Evolutionary conservation across 371 early-diverging fungal genomes (phyloP).

Genomic region (Catenaria anguillulae): DNA sequence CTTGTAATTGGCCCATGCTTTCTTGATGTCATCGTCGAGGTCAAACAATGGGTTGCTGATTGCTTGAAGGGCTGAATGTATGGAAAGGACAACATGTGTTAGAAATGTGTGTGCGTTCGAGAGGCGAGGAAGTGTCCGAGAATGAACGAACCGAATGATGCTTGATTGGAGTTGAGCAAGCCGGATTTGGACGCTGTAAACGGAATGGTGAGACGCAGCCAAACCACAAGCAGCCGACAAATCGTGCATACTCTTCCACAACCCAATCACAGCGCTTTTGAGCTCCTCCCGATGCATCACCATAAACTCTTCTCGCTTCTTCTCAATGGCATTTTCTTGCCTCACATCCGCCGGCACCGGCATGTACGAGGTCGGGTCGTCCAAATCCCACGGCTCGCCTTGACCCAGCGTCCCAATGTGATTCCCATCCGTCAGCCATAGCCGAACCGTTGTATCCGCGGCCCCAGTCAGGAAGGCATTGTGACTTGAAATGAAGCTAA

Average conservation of each 20-base stretch:
- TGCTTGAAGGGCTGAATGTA: not conserved
- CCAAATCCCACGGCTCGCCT: slow-evolving; percentile 28
- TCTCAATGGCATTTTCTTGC: slow-evolving; percentile 22
- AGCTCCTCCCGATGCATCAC: slow-evolving; percentile 19
- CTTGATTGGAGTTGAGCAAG: no score
- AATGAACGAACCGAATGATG: not conserved
- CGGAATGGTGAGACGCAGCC: no score
- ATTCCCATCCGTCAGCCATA: slow-evolving; percentile 28
- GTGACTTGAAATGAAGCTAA: slow-evolving; percentile 24
- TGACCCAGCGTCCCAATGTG: slow-evolving; percentile 38
- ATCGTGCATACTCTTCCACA: not conserved
- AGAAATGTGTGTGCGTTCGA: no score
- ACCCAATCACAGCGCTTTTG: slow-evolving; percentile 9
- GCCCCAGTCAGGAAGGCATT: slow-evolving; percentile 28
- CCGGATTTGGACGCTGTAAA: no score
- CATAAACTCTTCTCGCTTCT: slow-evolving; percentile 20
- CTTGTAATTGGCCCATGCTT: not conserved
- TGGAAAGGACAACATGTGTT: no score
- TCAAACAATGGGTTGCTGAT: not conserved
- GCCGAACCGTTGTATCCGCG: slow-evolving; percentile 28
- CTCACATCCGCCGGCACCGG: slow-evolving; percentile 25
- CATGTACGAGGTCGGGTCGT: slow-evolving; percentile 26
- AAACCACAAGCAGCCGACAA: no score
- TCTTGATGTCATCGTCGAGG: not conserved
- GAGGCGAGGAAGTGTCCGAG: no score